Base-by-base conservation (phyloP, 164 flowering plant species). In the Saururus chinensis region DNA sequence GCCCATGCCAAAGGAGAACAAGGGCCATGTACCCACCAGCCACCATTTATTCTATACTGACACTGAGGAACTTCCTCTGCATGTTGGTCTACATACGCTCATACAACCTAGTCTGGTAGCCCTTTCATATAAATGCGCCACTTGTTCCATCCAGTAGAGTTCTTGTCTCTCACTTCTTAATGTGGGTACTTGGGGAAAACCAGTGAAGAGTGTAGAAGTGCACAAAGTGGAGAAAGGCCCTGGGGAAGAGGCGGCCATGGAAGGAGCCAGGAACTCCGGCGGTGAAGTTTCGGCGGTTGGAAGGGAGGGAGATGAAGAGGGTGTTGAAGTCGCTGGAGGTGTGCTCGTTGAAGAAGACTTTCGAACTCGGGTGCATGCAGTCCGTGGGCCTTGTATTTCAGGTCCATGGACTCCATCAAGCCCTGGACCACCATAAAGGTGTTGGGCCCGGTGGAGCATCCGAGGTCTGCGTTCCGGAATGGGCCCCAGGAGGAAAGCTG, bases 361-460 rank as follows among this genome's bases (percentile, higher is more conserved):
- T 64, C 71, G 22, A 70, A 64, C 24, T 70, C 74, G 1, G 19
- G 21, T 22, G 17, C 26, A 12, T 16, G 23, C 16, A 22, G 30
- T 16, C 41, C 19, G 53, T 9, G 23, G 2, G 57, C 6, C 42
- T 64, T 17, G 30, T 40, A 25, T 40, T 64, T 64, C 0, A 37
- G 51, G 35, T 42, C 55, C 4, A 69, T 19, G 37, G 73, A 65
- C 0, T 60, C 65, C 0, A 58, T 51, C 11, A 69, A 41, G 54
- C 19, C 63, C 19, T 66, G 68, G 7, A 70, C 52, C 1, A 57
- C 59, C 22, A 40, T 25, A 48, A 69, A 66, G 6, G 73, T 66
- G 57, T 73, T 73, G 26, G 63, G 70, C n/a, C 74, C 74, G 11
- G 60, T 52, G 30, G 76, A 69, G 55, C 76, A 73, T 10, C 76